phyloP scores from a whole-genome alignment of 176 grass and related monocot genomes.

The Triticum aestivum region DNA sequence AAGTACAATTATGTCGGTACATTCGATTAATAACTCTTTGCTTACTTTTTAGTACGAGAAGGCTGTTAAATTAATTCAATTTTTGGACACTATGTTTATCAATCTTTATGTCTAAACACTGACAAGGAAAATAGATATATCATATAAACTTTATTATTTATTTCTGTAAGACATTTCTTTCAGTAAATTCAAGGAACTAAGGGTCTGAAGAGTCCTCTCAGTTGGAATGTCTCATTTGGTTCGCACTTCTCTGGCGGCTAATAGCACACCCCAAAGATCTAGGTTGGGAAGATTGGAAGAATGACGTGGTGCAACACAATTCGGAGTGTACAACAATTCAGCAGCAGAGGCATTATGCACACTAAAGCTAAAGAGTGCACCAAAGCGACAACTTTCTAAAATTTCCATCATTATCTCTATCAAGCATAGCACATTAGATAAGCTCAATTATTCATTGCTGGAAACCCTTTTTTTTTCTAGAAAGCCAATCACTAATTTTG shows the following conservation, averaged over 20 bases:
- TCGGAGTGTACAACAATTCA: background rate
- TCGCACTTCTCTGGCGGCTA: background rate
- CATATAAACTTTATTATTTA: background rate
- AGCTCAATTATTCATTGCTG: background rate
- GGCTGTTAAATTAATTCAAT: background rate
- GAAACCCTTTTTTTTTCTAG: background rate
- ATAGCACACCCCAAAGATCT: background rate
- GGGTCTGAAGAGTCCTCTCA: background rate
- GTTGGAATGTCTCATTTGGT: background rate
- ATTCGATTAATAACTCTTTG: background rate
- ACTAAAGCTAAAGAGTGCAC: background rate
- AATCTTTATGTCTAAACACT: background rate
- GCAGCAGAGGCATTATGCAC: background rate
- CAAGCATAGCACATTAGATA: background rate
- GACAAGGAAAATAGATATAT: background rate
- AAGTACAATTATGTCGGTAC: background rate
- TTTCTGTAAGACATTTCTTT: background rate
- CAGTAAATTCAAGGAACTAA: background rate
- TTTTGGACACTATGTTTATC: background rate
- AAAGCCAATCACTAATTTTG: background rate
- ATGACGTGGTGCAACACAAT: background rate
- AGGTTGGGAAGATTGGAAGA: background rate
- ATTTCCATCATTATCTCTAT: slow-evolving; percentile 9
- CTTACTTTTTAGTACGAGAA: background rate
- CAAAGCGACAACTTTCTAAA: slow-evolving; percentile 14